Percentiles rank a stretch among this genome's conserved stretches.
These are phyloP conservation scores for Cucurbita ficifolia DNA, from an alignment of 306 rosid species.

Conservation along the genomic window DNA sequence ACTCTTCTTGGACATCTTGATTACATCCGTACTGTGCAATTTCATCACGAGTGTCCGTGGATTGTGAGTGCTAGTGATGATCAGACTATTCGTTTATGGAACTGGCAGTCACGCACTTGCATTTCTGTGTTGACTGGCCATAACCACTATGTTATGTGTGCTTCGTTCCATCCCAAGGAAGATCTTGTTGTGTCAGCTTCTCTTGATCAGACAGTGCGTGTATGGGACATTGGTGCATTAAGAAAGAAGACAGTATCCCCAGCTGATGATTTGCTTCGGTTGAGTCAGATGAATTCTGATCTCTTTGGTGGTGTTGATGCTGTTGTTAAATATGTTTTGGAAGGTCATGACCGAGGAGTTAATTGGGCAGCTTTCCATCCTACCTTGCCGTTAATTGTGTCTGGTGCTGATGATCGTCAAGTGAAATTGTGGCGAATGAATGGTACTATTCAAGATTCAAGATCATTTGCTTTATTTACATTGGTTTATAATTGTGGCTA, in stretches of 20 bases:
- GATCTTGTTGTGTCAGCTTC: constrained; percentile 95
- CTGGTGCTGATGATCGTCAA: constrained; percentile 94
- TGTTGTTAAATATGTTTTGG: constrained; percentile 84
- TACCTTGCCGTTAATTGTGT: constrained; percentile 79
- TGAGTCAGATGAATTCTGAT: constrained; percentile 92
- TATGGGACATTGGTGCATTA: constrained; percentile 89
- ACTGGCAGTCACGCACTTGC: constrained; percentile 97
- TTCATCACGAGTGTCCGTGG: constrained; percentile 96
- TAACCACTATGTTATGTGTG: constrained; percentile 96
- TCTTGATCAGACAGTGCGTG: constrained; percentile 91
- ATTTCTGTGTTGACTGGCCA: constrained; percentile 92
- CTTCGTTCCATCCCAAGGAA: constrained; percentile 84
- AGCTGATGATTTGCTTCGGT: constrained; percentile 69
- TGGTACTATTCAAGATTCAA: constrained; percentile 22
- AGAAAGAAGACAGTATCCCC: constrained; percentile 87
- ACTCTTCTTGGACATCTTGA: constrained; percentile 96
- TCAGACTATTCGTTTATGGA: constrained; percentile 97
- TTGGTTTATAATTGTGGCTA: neutral
- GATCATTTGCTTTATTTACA: neutral
- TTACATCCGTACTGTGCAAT: constrained; percentile 91
- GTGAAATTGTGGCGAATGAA: constrained; percentile 97
- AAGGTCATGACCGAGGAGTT: constrained; percentile 97
- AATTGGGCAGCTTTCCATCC: constrained; percentile 98
- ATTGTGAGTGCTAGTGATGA: constrained; percentile 97
- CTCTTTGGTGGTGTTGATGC: constrained; percentile 93